phyloP scores from a whole-genome alignment of 805 yeast genomes.

The Komagataella kurtzmanii region DNA sequence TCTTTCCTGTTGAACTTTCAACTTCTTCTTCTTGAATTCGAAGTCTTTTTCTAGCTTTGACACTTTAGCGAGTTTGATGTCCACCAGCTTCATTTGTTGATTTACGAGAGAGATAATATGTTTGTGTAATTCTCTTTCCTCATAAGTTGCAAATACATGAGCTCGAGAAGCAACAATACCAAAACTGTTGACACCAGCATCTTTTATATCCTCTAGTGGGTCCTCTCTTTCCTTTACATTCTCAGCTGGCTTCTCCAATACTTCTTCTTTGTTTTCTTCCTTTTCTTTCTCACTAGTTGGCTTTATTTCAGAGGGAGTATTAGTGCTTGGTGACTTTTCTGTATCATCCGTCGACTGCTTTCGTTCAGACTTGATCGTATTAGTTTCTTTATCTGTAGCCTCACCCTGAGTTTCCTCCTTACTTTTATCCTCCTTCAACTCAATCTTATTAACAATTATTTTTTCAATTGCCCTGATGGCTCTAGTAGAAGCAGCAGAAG shows the following conservation, averaged over 20 bases:
- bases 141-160: slow-evolving; percentile 66
- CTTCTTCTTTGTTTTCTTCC: slow-evolving; percentile 7
- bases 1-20: slow-evolving; percentile 54
- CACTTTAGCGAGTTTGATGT: slow-evolving; percentile 46
- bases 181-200: slow-evolving; percentile 56
- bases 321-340: neutral
- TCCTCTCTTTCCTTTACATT: slow-evolving; percentile 3
- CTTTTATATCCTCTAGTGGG: slow-evolving; percentile 24
- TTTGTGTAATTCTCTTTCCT: slow-evolving; percentile 65
- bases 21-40: slow-evolving; percentile 47
- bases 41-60: slow-evolving; percentile 50
- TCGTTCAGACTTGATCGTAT: neutral
- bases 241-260: slow-evolving; percentile 4
- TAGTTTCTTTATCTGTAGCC: slow-evolving; percentile 4
- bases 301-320: neutral
- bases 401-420: slow-evolving; percentile 7
- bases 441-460: slow-evolving; percentile 23
- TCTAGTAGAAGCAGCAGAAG: slow-evolving; percentile 62
- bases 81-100: slow-evolving; percentile 48
- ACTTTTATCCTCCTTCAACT: slow-evolving; percentile 10
- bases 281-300: slow-evolving; percentile 1
- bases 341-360: neutral
- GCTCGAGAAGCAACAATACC: slow-evolving; percentile 71
- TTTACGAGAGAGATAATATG: slow-evolving; percentile 44
- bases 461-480: slow-evolving; percentile 41